A percentile compares a stretch with the other conserved stretches of the same genome.
Conservation (phyloP, 2,329 filamentous ascomycete species). For the Ilyonectria robusta region DNA sequence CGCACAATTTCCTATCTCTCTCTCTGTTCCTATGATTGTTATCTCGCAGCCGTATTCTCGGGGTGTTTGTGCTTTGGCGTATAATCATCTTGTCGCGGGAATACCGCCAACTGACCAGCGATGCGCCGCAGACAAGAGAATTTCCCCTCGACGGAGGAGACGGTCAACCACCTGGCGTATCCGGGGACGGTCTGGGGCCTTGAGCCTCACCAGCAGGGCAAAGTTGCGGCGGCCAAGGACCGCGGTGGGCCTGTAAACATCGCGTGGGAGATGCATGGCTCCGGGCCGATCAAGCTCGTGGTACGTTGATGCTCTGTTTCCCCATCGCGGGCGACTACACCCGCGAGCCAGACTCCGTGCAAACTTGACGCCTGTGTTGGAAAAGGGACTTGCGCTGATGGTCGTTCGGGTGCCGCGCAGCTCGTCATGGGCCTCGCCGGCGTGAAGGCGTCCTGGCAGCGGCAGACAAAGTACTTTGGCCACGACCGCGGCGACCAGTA, state of each 20-base stretch:
- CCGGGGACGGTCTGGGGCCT: constrained; percentile 78
- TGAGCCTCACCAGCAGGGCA: constrained; percentile 74
- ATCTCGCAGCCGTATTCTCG: not conserved
- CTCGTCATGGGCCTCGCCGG: constrained; percentile 87
- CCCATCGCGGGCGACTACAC: not conserved
- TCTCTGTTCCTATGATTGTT: not conserved
- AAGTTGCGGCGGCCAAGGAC: constrained; percentile 74
- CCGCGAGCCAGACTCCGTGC: not conserved
- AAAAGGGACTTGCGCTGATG: not conserved
- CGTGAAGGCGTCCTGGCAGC: constrained; percentile 80
- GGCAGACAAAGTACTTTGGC: constrained; percentile 86
- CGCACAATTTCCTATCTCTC: not conserved
- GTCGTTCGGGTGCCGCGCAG: constrained; percentile 59
- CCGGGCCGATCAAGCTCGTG: constrained; percentile 78
- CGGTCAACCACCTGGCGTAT: constrained; percentile 76
- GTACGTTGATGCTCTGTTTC: constrained; percentile 68
- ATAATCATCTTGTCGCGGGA: too few species aligned
- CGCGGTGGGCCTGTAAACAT: constrained; percentile 84
- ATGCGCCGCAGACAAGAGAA: constrained; percentile 28
- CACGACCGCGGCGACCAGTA: constrained; percentile 78
- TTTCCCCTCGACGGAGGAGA: constrained; percentile 68
- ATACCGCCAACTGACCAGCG: not conserved
- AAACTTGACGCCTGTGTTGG: not conserved
- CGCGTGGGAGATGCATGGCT: constrained; percentile 84
- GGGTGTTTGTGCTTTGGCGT: not conserved